These are phyloP conservation scores for Mixia osmundae DNA, from an alignment of 1,284 basidiomycete genomes.

Conservation along the genomic window DNA sequence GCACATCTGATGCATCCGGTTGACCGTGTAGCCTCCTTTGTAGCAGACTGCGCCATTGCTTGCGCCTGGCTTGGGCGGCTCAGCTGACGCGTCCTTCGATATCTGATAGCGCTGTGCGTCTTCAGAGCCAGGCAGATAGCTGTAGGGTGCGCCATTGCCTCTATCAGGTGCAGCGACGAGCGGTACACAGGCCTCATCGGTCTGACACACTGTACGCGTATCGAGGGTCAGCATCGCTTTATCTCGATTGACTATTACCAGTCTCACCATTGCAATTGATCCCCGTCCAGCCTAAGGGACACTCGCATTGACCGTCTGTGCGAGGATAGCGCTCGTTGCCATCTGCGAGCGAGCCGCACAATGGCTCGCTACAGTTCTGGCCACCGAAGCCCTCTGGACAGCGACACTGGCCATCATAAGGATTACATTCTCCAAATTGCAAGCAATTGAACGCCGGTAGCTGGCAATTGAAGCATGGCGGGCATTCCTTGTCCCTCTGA, in stretches of 20 bases:
- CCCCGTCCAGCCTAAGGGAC: constrained; percentile 80
- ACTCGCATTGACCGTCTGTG: constrained; percentile 52
- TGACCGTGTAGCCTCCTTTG: constrained; percentile 68
- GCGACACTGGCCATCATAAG: constrained; percentile 69
- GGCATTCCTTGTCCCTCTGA: background rate
- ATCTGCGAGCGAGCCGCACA: constrained; percentile 71
- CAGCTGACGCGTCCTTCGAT: constrained; percentile 28
- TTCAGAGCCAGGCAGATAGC: constrained; percentile 15
- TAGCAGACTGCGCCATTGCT: constrained; percentile 71
- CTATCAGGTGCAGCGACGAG: constrained; percentile 19
- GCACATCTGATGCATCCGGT: constrained; percentile 89
- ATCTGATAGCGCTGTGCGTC: too few relatives aligned
- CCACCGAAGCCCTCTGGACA: constrained; percentile 79
- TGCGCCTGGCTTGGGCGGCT: constrained; percentile 27
- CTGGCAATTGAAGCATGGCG: constrained; percentile 55
- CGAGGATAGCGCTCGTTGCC: constrained; percentile 61
- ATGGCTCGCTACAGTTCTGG: constrained; percentile 60
- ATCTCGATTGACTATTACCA: background rate
- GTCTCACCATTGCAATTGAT: constrained; percentile 80
- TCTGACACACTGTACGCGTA: constrained; percentile 49
- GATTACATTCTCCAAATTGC: constrained; percentile 57
- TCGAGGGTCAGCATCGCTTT: background rate
- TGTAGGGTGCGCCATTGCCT: constrained; percentile 36
- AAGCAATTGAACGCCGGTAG: constrained; percentile 60
- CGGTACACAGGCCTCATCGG: constrained; percentile 40